These are phyloP conservation scores for Geotrichum histeridarum DNA, from an alignment of 1,139 yeast genomes.

Conservation along the genomic window DNA sequence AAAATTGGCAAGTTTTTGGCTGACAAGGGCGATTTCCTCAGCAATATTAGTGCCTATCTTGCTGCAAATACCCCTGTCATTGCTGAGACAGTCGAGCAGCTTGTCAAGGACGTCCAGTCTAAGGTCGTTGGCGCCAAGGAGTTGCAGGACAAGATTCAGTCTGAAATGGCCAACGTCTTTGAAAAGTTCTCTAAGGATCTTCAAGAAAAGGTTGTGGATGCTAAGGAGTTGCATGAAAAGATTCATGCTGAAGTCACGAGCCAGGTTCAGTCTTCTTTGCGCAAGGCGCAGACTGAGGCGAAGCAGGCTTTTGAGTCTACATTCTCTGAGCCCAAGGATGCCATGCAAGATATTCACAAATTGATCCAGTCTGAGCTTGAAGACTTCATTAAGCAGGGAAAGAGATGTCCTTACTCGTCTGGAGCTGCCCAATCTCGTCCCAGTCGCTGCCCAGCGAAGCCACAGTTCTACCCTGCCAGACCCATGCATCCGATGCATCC, in stretches of 20 bases:
- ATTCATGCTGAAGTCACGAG: conserved; percentile 5
- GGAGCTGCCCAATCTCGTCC: neutral
- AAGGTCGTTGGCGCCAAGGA: conserved; percentile 8
- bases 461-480: neutral
- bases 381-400: neutral
- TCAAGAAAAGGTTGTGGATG: conserved; percentile 2
- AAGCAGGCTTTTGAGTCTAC: conserved; percentile 5
- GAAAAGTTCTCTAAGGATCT: conserved; percentile 8
- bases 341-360: conserved; percentile 3
- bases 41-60: conserved; percentile 9
- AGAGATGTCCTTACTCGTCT: neutral
- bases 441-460: neutral
- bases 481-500: neutral
- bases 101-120: conserved; percentile 9
- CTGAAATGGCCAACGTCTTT: conserved; percentile 2
- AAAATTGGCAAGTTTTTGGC: conserved; percentile 4
- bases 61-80: conserved; percentile 5
- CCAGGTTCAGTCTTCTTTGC: neutral
- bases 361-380: neutral
- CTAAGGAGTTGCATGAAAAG: conserved; percentile 9
- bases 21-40: conserved; percentile 8
- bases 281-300: neutral
- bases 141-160: conserved; percentile 5
- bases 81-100: conserved; percentile 4
- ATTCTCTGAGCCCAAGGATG: conserved; percentile 1